Base-by-base conservation (phyloP, 768 basidiomycete species). In the Pulveroboletus sp. region DNA sequence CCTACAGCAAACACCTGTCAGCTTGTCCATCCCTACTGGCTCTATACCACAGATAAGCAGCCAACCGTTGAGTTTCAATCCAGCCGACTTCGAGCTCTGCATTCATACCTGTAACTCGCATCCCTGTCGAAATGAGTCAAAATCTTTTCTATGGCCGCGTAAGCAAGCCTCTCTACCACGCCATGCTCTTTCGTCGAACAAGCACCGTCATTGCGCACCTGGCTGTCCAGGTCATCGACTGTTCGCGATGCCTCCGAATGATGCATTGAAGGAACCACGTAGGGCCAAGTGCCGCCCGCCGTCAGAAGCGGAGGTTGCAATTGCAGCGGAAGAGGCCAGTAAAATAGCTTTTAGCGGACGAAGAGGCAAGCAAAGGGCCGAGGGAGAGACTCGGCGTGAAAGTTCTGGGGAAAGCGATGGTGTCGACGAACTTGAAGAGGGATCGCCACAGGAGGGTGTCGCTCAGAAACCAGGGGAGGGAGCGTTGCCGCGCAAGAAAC, bases 51-150 rank as follows among this genome's bases (percentile, higher is more conserved):
- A 49, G 20, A 39, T 17, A 19, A 50, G 36, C 33, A 49, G 38
- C 2, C 32, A 16, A 14, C 12, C 47, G 3, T 10, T 4, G 14
- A n/a, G 3, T 14, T 27, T 34, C 45, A 49, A 53, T 40, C 7
- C 52, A 21, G 23, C 27, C 3, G 53, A 65, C 19, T 56, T 51
- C 14, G 63, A 65, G 47, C 31, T 65, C 14, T 63, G 62, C 43
- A 65, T 62, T 21, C 62, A 63, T 17, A 62, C 63, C 1, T 65
- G 63, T 37, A 63, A 56, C 34, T 21, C 37, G 2, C 16, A 33
- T 25, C 62, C 49, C 3, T 63, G 62, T 50, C 62, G 63, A 36
- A 65, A 63, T 14, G 62, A 62, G 43, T 56, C 63, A 20, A 51
- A 46, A 1, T 64, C 62, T 23, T 59, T 65, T 40, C 42, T 65